Base-by-base conservation (phyloP, 495 filamentous ascomycete genomes). In the Talaromyces adpressus region DNA sequence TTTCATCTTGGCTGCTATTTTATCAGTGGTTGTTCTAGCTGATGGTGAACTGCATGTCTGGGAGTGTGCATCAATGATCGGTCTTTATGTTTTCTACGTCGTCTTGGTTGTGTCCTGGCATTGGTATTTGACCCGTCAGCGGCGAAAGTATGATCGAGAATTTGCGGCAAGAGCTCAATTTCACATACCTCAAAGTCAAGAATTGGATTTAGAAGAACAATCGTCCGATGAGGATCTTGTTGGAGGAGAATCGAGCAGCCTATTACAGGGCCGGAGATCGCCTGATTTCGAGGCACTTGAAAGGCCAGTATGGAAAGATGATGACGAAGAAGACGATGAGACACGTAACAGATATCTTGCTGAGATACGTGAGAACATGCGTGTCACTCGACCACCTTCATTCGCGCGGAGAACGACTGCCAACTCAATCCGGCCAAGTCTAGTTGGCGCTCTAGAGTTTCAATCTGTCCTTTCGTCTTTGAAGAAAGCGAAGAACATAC, bases 371-470 rank as follows among this genome's bases (percentile, higher is more conserved):
- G 95, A 86, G 71, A 97, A 91, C 64, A 97, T 99, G 95, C 87
- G 93, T 59, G 82, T 97, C 25, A 89, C 81, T 67, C 85, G 94
- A 11, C 89, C 90, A 7, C 64, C 66, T 9, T 77, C 78, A 52
- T 84, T 83, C 60, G 78, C 82, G 57, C 82, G 92, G 56, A 89
- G 87, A 64, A 90, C 87, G 69, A 90, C 92, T 29, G 78, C 91
- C 63, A 89, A 85, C 53, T 88, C 91, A 1, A 97, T 98, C 63
- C 83, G 95, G 32, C 92, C 95, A 5, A 97, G 93, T 77, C 75
- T 99, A 22, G 90, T 98, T 6, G 95, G 95, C 53, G 95, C 89
- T 4, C 76, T 99, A 60, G 95, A 99, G 73, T 99, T 99, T 68
- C 85, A 91, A 64, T 91, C 93, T 2, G 89, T 97, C 12, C 79